Evolutionary conservation across 768 basidiomycete genomes (phyloP).

Genomic region (Lactarius akahatsu): DNA sequence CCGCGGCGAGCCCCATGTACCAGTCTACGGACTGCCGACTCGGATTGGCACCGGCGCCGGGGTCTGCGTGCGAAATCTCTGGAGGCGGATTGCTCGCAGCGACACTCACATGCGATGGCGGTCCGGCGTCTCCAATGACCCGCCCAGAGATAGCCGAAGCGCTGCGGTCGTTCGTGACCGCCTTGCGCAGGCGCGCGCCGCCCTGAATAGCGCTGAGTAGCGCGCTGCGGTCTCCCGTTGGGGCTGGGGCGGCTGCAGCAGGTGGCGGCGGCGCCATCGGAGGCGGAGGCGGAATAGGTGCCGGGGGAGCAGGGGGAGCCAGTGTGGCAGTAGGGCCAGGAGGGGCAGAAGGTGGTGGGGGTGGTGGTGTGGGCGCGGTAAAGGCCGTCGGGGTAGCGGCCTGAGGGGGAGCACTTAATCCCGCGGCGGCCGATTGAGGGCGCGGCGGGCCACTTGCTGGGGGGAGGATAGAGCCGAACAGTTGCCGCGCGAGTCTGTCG

Average conservation of each 20-base stretch:
- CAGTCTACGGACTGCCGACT: conserved; percentile 80
- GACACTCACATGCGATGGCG: conserved; percentile 65
- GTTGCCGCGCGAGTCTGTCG: conserved; percentile 68
- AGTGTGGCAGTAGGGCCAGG: conserved; percentile 32
- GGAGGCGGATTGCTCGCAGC: conserved; percentile 46
- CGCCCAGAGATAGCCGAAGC: conserved; percentile 64
- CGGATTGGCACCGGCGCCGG: conserved; percentile 22
- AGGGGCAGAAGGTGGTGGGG: conserved; percentile 42
- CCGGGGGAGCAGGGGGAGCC: conserved; percentile 36
- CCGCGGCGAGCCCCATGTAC: conserved; percentile 84
- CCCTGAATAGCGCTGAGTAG: conserved; percentile 78
- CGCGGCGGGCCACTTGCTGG: conserved; percentile 37
- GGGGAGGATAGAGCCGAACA: conserved; percentile 75
- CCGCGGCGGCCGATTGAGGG: conserved; percentile 54
- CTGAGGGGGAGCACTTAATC: conserved; percentile 19
- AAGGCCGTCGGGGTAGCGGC: conserved; percentile 35
- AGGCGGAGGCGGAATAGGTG: conserved; percentile 40
- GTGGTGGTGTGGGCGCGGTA: conserved; percentile 40
- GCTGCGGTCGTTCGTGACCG: conserved; percentile 84
- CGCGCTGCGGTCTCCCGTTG: conserved; percentile 56
- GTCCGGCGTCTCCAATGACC: conserved; percentile 72
- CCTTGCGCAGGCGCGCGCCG: conserved; percentile 67
- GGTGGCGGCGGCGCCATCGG: conserved; percentile 36
- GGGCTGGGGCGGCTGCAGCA: conserved; percentile 34
- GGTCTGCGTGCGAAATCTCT: conserved; percentile 43